These are phyloP conservation scores for Claviceps quebecensis DNA, from an alignment of 2,329 filamentous ascomycete species.

Conservation along the genomic window DNA sequence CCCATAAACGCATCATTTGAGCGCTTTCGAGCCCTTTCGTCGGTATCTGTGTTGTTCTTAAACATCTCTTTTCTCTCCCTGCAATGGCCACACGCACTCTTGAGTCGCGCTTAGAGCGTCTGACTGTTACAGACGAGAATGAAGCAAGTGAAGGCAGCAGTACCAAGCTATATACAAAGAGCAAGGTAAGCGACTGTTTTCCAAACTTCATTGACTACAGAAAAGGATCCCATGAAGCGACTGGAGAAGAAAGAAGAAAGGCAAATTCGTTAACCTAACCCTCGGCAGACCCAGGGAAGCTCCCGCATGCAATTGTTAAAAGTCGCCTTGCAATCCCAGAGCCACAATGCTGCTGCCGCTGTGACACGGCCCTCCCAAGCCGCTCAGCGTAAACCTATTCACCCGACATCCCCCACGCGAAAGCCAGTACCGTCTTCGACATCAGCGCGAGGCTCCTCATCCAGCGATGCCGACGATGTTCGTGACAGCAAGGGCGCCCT, in stretches of 20 bases:
- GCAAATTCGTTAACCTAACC: neutral
- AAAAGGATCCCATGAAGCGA: neutral
- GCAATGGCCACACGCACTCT: slow-evolving; percentile 61
- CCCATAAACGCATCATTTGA: neutral
- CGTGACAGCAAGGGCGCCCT: slow-evolving; percentile 9
- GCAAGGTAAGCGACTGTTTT: slow-evolving; percentile 48
- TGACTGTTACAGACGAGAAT: slow-evolving; percentile 84
- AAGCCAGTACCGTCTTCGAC: slow-evolving; percentile 29
- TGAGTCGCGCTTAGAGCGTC: slow-evolving; percentile 77
- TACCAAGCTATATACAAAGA: slow-evolving; percentile 46
- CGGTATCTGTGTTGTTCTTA: neutral
- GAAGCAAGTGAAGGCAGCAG: slow-evolving; percentile 39
- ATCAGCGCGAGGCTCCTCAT: slow-evolving; percentile 19
- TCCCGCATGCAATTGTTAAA: slow-evolving; percentile 76
- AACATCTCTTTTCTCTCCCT: neutral
- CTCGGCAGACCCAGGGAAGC: slow-evolving; percentile 29
- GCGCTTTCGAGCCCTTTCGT: neutral
- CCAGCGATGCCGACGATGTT: slow-evolving; percentile 40
- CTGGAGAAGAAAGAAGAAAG: neutral
- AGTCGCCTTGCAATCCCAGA: slow-evolving; percentile 68
- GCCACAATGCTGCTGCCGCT: slow-evolving; percentile 48
- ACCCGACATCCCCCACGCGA: slow-evolving; percentile 35
- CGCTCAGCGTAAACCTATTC: slow-evolving; percentile 37
- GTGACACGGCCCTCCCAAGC: slow-evolving; percentile 56
- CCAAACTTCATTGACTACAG: neutral